Evolutionary conservation across 1,284 basidiomycete species (phyloP).

Genomic region (Moniliophthora roreri): DNA sequence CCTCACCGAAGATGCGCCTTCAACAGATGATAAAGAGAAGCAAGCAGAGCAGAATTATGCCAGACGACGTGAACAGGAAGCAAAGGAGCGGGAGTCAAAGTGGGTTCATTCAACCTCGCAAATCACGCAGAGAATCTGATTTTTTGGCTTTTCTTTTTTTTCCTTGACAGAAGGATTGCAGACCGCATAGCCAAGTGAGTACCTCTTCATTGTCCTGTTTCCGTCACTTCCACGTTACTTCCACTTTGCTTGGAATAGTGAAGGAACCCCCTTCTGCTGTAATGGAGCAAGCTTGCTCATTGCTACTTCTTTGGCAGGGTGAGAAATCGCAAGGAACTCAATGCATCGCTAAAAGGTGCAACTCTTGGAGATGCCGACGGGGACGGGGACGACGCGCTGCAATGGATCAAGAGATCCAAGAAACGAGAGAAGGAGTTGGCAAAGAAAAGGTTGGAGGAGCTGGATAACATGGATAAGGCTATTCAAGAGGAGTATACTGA

Average conservation of each 20-base stretch:
- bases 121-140: too few species aligned
- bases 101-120: conserved; percentile 31
- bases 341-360: conserved; percentile 84
- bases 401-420: conserved; percentile 89
- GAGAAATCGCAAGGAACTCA: conserved; percentile 89
- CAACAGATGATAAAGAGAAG: conserved; percentile 70
- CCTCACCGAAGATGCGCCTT: conserved; percentile 74
- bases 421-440: conserved; percentile 86
- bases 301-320: conserved; percentile 58
- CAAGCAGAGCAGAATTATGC: conserved; percentile 86
- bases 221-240: conserved; percentile 55
- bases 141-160: conserved; percentile 26
- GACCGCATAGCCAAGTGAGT: conserved; percentile 91
- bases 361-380: conserved; percentile 85
- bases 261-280: neutral
- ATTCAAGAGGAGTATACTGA: conserved; percentile 78
- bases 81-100: conserved; percentile 76
- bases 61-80: conserved; percentile 67
- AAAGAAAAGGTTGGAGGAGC: conserved; percentile 72
- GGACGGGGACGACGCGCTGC: conserved; percentile 72
- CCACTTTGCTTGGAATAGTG: conserved; percentile 9
- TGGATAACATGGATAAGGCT: conserved; percentile 79
- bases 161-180: conserved; percentile 60
- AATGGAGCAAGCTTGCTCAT: conserved; percentile 41
- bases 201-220: conserved; percentile 22